A percentile compares a stretch with the other conserved stretches of the same genome.
Evolutionary conservation across 768 basidiomycete species (phyloP).

Genomic region (Rhodotorula toruloides): DNA sequence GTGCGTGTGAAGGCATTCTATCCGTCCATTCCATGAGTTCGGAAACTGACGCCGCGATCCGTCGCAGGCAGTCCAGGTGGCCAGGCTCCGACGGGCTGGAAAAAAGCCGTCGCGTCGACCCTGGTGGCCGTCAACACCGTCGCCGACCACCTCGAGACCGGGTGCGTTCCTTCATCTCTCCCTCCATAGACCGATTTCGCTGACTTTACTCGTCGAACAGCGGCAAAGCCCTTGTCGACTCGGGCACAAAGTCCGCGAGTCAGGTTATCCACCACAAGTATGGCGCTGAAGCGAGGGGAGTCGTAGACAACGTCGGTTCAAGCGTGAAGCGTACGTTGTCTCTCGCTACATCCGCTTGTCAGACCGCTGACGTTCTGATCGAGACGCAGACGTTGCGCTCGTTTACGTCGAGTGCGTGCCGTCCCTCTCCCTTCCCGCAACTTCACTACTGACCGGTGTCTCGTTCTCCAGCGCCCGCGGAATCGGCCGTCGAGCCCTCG

Average conservation of each 20-base stretch:
- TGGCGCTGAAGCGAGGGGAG: slow-evolving; percentile 46
- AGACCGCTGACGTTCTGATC: background rate
- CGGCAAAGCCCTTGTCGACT: slow-evolving; percentile 25
- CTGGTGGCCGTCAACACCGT: slow-evolving; percentile 29
- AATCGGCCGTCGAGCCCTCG: slow-evolving; percentile 45
- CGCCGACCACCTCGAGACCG: slow-evolving; percentile 38
- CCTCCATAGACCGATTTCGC: background rate
- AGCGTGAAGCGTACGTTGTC: slow-evolving; percentile 40
- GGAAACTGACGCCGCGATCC: background rate
- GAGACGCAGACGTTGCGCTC: slow-evolving; percentile 45
- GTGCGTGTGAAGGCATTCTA: background rate
- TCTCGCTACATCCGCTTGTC: background rate
- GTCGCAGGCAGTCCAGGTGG: slow-evolving; percentile 5
- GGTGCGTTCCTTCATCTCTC: slow-evolving; percentile 33
- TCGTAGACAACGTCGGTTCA: slow-evolving; percentile 45
- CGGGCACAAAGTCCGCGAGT: slow-evolving; percentile 10
- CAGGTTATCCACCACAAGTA: slow-evolving; percentile 45
- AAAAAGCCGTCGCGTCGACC: slow-evolving; percentile 8
- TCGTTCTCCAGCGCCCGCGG: slow-evolving; percentile 41
- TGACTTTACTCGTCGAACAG: background rate
- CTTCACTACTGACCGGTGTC: background rate
- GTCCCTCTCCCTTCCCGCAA: background rate
- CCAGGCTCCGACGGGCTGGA: slow-evolving; percentile 5
- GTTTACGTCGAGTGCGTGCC: slow-evolving; percentile 45
- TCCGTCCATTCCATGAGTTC: background rate